phyloP scores from a whole-genome alignment of 139 green algal species.

The Diplosphaera chodatii region DNA sequence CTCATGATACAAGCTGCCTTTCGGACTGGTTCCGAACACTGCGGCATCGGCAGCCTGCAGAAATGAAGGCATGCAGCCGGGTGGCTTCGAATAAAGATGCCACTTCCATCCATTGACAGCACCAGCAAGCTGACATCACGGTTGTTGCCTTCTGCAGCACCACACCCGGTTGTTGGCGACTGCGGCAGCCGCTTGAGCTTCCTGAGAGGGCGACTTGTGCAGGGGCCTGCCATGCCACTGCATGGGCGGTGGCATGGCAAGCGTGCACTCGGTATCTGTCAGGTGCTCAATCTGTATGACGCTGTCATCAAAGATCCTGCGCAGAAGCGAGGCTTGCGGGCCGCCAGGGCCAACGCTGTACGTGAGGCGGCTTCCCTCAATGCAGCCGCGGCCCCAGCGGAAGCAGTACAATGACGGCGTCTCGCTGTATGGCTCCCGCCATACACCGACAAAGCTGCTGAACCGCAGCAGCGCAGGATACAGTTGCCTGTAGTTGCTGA shows the following conservation, averaged over 20 bases:
- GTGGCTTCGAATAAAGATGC: too few relatives aligned
- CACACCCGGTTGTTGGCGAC: background rate
- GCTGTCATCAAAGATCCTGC: conserved; percentile 2
- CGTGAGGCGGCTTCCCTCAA: conserved; percentile 5
- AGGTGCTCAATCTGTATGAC: background rate
- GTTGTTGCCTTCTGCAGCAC: background rate
- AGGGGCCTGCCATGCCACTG: too few relatives aligned
- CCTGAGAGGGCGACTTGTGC: background rate
- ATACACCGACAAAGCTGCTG: background rate
- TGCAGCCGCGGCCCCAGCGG: background rate
- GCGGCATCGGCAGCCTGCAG: conserved; percentile 1
- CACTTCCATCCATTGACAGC: too few relatives aligned
- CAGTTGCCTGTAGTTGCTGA: background rate
- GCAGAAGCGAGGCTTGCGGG: background rate
- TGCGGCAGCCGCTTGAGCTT: conserved; percentile 8
- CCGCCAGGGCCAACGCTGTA: conserved; percentile 1
- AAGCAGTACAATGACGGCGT: background rate
- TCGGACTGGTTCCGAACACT: conserved; percentile 27
- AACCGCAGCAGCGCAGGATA: background rate
- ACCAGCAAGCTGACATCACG: too few relatives aligned
- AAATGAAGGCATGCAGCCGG: background rate
- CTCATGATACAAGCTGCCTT: conserved; percentile 39
- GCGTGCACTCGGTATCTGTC: background rate
- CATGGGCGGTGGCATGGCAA: background rate
- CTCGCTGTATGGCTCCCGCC: too few relatives aligned